These are phyloP conservation scores for Arabidopsis thaliana DNA, from an alignment of 345 rosid species.

Conservation along the genomic window DNA sequence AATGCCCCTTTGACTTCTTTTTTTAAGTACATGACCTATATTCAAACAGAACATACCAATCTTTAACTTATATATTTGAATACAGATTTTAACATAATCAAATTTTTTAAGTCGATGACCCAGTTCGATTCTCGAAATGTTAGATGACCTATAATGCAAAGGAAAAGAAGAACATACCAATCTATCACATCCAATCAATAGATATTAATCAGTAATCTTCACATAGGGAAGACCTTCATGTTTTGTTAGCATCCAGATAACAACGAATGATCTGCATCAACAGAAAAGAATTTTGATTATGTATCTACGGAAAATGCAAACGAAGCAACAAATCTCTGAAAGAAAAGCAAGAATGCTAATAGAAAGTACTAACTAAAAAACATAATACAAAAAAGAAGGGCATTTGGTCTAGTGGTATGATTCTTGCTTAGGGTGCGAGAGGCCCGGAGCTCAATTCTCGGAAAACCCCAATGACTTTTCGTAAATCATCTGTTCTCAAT, in stretches of 20 bases:
- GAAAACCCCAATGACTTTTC: conserved; percentile 50
- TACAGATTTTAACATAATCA: not conserved
- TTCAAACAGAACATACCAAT: not conserved
- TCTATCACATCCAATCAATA: not conserved
- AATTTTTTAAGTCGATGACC: too few relatives aligned
- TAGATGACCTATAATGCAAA: not conserved
- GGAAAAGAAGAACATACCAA: not conserved
- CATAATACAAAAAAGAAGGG: not conserved
- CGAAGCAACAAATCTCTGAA: not conserved
- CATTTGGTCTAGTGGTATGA: conserved; percentile 72
- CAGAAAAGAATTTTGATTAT: not conserved
- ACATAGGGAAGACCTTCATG: not conserved
- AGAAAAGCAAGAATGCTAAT: not conserved
- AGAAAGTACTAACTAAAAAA: too few relatives aligned
- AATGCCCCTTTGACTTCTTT: conserved; percentile 55
- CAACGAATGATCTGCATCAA: not conserved
- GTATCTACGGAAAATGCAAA: not conserved
- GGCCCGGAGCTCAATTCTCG: conserved; percentile 76
- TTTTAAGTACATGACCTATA: not conserved
- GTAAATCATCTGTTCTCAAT: too few relatives aligned
- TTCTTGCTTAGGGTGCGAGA: conserved; percentile 91
- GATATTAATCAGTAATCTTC: not conserved
- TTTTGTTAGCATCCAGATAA: conserved; percentile 2
- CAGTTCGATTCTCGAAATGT: too few relatives aligned
- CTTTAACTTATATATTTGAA: too few relatives aligned